Base-by-base conservation (phyloP, 257 asterid species). In the Scutellaria galericulata region DNA sequence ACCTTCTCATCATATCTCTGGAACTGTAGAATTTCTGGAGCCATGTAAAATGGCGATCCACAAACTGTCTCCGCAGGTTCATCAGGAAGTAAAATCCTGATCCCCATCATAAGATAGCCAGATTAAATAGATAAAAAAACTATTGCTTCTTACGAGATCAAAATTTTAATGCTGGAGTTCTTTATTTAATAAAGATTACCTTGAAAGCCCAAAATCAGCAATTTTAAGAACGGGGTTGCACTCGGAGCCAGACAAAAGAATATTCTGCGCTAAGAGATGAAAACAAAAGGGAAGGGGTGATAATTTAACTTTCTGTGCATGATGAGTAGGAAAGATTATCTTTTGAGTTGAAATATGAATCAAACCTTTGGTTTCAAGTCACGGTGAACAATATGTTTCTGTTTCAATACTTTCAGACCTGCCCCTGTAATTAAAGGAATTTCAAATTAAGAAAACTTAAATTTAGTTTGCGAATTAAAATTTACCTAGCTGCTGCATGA, bases 131-230 rank as follows among this genome's bases (percentile, higher is more conserved):
- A 18, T 7, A 1, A 42, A 74, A 57, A 74, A 57, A 10, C 10
- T 22, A 4, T 14, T 42, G 57, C 44, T 66, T 42, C 45, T 5
- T 24, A 13, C 11, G 0, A 44, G 9, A 31, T 12, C 41, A 22
- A 53, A 41, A 6, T 62, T 27, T 15, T 9, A 41, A 10, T 4
- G 55, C 18, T 35, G 27, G 10, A 9, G 52, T 35, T 50, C 51
- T 61, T 41, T 20, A 35, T 46, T 7, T 40, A 35, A 15, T 35
- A 27, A 40, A 20, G 51, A 64, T 44, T 84, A 86, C 89, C 91
- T 80, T 55, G 89, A 82, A 69, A 84, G 83, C 64, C 91, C 87
- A 80, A 86, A 84, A 81, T 86, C 91, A 27, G 89, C 82, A 78
- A 86, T 82, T 77, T 86, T 86, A 27, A 84, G 82, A 65, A 84